Evolutionary conservation across 1,139 yeast genomes (phyloP).

Genomic region (Pichiaceae sp.): DNA sequence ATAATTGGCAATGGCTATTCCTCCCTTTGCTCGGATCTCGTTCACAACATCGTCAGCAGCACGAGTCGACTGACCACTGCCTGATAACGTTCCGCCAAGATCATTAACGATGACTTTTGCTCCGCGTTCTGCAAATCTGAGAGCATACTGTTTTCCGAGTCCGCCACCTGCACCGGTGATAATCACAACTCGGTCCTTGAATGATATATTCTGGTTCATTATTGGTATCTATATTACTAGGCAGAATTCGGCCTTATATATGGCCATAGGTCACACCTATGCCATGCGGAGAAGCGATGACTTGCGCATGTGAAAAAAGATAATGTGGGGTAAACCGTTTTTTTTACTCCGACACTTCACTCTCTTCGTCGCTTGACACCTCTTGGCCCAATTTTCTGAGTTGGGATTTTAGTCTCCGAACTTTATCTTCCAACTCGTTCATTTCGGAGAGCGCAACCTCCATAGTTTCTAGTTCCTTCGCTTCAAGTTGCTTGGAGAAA

Average conservation of each 20-base stretch:
- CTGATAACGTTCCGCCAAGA: slow-evolving; percentile 76
- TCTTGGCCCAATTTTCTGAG: slow-evolving; percentile 35
- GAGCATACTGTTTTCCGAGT: slow-evolving; percentile 80
- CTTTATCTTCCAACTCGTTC: slow-evolving; percentile 2
- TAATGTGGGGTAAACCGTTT: background rate
- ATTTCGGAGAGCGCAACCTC: background rate
- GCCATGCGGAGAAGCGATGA: background rate
- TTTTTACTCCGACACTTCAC: slow-evolving; percentile 19
- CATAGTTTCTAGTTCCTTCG: background rate
- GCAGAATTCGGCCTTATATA: background rate
- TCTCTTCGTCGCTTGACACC: slow-evolving; percentile 43
- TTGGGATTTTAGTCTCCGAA: background rate
- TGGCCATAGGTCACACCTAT: background rate
- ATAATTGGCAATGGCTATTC: slow-evolving; percentile 88
- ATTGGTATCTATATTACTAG: background rate
- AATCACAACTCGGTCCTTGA: slow-evolving; percentile 78
- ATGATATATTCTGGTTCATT: slow-evolving; percentile 27
- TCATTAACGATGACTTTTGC: slow-evolving; percentile 93
- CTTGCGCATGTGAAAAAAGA: background rate
- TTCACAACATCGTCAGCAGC: slow-evolving; percentile 89
- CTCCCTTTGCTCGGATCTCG: slow-evolving; percentile 71
- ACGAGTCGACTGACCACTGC: slow-evolving; percentile 48
- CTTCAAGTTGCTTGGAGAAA: background rate
- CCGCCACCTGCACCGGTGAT: slow-evolving; percentile 99
- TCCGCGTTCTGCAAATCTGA: slow-evolving; percentile 82